These are phyloP conservation scores for Sporopachydermia quercuum DNA, from an alignment of 805 yeast genomes.

Conservation along the genomic window DNA sequence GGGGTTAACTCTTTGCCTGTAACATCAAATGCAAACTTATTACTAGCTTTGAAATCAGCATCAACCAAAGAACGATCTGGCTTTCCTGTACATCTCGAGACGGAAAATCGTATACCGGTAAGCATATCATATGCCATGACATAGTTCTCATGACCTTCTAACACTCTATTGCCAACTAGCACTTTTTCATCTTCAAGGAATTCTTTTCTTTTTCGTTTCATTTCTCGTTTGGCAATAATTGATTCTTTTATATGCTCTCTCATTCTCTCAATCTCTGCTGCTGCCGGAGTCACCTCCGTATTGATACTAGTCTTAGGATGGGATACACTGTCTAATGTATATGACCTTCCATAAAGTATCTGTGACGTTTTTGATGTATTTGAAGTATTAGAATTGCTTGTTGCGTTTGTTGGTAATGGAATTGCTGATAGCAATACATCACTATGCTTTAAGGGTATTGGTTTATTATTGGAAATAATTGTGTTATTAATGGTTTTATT, in stretches of 20 bases:
- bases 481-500: too few species aligned
- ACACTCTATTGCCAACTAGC: slow-evolving; percentile 63
- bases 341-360: too few species aligned
- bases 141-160: slow-evolving; percentile 88
- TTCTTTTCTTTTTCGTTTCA: slow-evolving; percentile 14
- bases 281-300: slow-evolving; percentile 1
- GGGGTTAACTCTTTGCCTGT: slow-evolving; percentile 88
- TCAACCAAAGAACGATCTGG: slow-evolving; percentile 58
- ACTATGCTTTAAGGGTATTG: too few species aligned
- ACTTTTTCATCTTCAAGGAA: slow-evolving; percentile 28
- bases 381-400: too few species aligned
- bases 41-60: slow-evolving; percentile 53
- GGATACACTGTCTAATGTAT: too few species aligned
- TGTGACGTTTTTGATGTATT: too few species aligned
- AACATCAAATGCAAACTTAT: slow-evolving; percentile 76
- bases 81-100: slow-evolving; percentile 74
- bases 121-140: slow-evolving; percentile 94
- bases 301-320: too few species aligned
- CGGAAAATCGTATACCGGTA: slow-evolving; percentile 92
- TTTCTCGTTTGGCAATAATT: slow-evolving; percentile 17
- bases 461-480: too few species aligned
- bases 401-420: too few species aligned
- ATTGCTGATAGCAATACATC: too few species aligned
- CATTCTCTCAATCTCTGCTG: slow-evolving; percentile 14
- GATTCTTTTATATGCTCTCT: slow-evolving; percentile 10